A percentile compares a stretch with the other conserved stretches of the same genome.
Evolutionary conservation across 2,329 filamentous ascomycete species (phyloP).

Genomic region (Colletotrichum sp.): DNA sequence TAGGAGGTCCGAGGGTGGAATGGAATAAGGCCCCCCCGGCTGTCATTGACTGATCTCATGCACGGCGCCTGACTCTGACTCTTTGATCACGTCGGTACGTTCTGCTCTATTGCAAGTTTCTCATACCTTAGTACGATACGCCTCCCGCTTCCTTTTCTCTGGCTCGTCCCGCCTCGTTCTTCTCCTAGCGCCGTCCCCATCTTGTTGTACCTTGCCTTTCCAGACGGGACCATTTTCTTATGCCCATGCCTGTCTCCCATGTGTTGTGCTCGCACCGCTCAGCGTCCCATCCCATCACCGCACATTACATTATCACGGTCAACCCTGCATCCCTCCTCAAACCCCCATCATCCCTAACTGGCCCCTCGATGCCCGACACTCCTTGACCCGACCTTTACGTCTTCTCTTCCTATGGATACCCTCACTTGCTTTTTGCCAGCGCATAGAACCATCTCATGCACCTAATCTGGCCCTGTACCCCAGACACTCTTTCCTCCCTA

Average conservation of each 20-base stretch:
- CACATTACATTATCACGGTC: slow-evolving; percentile 13
- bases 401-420: slow-evolving; percentile 24
- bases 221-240: slow-evolving; percentile 12
- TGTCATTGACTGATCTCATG: slow-evolving; percentile 21
- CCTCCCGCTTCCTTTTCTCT: not conserved
- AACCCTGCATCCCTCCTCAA: slow-evolving; percentile 20
- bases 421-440: slow-evolving; percentile 23
- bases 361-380: slow-evolving; percentile 17
- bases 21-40: slow-evolving; percentile 15
- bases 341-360: slow-evolving; percentile 18
- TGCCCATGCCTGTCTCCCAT: slow-evolving; percentile 19
- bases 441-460: slow-evolving; percentile 24
- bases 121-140: not conserved
- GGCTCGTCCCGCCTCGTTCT: not conserved
- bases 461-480: slow-evolving; percentile 12
- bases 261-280: slow-evolving; percentile 20
- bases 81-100: slow-evolving; percentile 17
- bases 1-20: slow-evolving; percentile 20
- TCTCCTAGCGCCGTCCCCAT: not conserved
- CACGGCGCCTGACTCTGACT: slow-evolving; percentile 13
- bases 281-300: slow-evolving; percentile 15
- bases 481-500: not conserved
- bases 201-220: not conserved
- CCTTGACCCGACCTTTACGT: slow-evolving; percentile 14
- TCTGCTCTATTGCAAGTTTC: not conserved